These are phyloP conservation scores for Backusella morwellensis DNA, from an alignment of 192 early-diverging fungal genomes.

Conservation along the genomic window DNA sequence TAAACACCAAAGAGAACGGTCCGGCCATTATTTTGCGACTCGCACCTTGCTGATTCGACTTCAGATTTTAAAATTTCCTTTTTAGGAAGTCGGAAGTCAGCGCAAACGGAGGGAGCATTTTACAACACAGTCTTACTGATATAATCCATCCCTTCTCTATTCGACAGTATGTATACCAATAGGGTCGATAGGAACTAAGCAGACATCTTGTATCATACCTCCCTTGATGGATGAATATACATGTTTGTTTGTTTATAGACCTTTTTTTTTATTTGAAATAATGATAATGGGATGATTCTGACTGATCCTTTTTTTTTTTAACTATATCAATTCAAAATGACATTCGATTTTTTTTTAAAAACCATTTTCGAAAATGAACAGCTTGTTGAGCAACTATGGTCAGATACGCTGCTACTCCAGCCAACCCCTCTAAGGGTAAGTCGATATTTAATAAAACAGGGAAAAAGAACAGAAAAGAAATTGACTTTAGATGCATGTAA, in stretches of 20 bases:
- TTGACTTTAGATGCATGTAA: not conserved
- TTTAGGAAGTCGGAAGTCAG: not conserved
- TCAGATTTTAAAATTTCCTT: not conserved
- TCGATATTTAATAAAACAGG: not conserved
- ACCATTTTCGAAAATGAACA: not conserved
- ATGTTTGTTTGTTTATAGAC: not conserved
- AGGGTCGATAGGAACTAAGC: not conserved
- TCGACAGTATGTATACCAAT: constrained; percentile 18
- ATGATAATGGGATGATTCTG: not conserved
- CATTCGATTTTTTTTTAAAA: not conserved
- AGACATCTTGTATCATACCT: not conserved
- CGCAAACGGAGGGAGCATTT: not conserved
- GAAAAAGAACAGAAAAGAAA: too few relatives aligned
- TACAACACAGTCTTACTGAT: not conserved
- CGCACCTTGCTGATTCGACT: not conserved
- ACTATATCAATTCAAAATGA: not conserved
- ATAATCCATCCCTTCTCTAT: constrained; percentile 12
- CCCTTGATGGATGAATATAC: not conserved
- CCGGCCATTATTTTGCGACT: not conserved
- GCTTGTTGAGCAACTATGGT: constrained; percentile 57
- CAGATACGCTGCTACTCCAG: constrained; percentile 82
- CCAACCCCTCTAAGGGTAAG: constrained; percentile 77
- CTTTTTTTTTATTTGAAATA: not conserved
- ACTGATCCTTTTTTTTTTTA: not conserved
- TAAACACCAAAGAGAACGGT: not conserved